Percentiles rank a stretch among this genome's conserved stretches.
Evolutionary conservation across 192 early-diverging fungal genomes (phyloP).

Genomic region (Fimicolochytrium jonesii): DNA sequence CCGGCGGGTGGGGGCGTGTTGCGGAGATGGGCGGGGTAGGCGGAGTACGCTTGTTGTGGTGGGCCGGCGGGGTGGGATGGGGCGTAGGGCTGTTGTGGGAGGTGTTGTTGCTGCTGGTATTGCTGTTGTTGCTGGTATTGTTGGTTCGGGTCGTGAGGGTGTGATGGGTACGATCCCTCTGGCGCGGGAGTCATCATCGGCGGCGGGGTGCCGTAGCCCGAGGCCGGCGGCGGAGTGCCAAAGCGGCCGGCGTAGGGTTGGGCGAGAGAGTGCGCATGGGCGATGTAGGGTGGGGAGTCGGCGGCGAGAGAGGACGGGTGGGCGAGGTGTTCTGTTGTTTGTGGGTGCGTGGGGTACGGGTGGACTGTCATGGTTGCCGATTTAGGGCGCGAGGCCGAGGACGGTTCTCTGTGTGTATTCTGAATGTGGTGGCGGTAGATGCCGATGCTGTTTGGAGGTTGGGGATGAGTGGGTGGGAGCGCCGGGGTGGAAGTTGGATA

Average conservation of each 20-base stretch:
- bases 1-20: conserved; percentile 2
- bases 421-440: too few relatives aligned
- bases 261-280: too few relatives aligned
- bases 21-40: conserved; percentile 18
- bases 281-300: too few relatives aligned
- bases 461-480: too few relatives aligned
- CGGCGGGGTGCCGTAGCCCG: conserved; percentile 24
- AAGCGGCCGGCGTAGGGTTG: conserved; percentile 2
- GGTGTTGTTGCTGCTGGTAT: not conserved
- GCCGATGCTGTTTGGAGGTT: too few relatives aligned
- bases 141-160: not conserved
- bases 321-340: too few relatives aligned
- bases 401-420: too few relatives aligned
- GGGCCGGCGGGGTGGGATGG: not conserved
- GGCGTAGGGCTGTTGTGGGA: not conserved
- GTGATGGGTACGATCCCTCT: not conserved
- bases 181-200: conserved; percentile 10
- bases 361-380: too few relatives aligned
- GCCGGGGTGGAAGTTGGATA: too few relatives aligned
- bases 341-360: too few relatives aligned
- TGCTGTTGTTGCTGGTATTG: not conserved
- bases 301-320: too few relatives aligned
- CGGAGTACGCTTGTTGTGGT: conserved; percentile 3
- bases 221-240: conserved; percentile 22
- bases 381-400: too few relatives aligned